Evolutionary conservation across 176 grass and related monocot species (phyloP).

Genomic region (Themeda triandra): DNA sequence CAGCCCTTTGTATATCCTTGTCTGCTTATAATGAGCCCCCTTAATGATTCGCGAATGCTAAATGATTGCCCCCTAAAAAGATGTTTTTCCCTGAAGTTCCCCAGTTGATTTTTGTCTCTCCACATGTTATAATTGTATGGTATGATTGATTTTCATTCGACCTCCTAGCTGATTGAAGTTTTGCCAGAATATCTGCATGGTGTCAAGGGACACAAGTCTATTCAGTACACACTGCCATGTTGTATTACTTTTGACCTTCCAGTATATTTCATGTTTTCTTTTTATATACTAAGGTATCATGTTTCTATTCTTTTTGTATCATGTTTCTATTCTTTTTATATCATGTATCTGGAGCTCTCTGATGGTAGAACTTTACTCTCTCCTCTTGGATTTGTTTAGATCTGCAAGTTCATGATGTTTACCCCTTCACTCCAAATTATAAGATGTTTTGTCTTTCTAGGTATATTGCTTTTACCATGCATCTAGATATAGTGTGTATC

Average conservation of each 20-base stretch:
- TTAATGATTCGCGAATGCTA: constrained; percentile 37
- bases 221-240: neutral
- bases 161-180: neutral
- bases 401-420: neutral
- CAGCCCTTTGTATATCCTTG: constrained; percentile 44
- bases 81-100: constrained; percentile 10
- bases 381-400: neutral
- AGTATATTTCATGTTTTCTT: neutral
- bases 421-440: neutral
- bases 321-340: neutral
- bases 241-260: neutral
- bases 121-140: neutral
- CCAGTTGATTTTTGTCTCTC: constrained; percentile 5
- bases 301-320: constrained; percentile 10
- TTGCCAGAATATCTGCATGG: neutral
- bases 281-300: neutral
- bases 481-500: neutral
- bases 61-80: constrained; percentile 32
- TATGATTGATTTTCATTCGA: neutral
- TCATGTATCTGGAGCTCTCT: neutral
- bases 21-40: constrained; percentile 29
- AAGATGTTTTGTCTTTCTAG: neutral
- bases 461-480: neutral
- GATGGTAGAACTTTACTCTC: neutral
- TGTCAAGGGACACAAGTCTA: neutral